Evolutionary conservation across 192 early-diverging fungal genomes (phyloP).

Genomic region (Podila clonocystis): DNA sequence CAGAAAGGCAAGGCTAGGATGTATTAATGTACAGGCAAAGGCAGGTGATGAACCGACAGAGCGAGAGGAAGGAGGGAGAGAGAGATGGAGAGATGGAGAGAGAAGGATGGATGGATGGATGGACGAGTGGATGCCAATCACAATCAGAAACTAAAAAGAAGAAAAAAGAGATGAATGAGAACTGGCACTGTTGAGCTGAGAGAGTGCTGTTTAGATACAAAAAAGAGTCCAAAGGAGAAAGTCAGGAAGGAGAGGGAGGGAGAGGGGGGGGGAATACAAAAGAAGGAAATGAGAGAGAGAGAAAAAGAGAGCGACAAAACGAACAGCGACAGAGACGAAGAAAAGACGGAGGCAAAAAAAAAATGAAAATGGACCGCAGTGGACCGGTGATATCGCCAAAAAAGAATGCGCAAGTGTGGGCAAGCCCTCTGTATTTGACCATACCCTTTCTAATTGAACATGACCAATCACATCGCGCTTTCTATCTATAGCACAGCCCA

Average conservation of each 20-base stretch:
- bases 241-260: neutral
- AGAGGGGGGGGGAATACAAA: neutral
- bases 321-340: neutral
- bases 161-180: slow-evolving; percentile 1
- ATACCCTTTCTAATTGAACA: too few relatives aligned
- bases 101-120: neutral
- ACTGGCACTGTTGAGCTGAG: neutral
- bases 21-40: too few relatives aligned
- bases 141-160: neutral
- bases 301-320: too few relatives aligned
- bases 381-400: too few relatives aligned
- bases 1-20: neutral
- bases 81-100: neutral
- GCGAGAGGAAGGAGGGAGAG: too few relatives aligned
- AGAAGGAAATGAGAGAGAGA: too few relatives aligned
- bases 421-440: too few relatives aligned
- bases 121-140: neutral
- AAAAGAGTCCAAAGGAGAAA: neutral
- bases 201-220: neutral
- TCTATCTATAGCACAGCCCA: too few relatives aligned
- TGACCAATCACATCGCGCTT: too few relatives aligned
- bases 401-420: too few relatives aligned
- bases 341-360: slow-evolving; percentile 1
- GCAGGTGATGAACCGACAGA: too few relatives aligned
- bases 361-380: neutral